phyloP scores from a whole-genome alignment of 2,329 filamentous ascomycete species.

The Coniochaeta ligniaria region DNA sequence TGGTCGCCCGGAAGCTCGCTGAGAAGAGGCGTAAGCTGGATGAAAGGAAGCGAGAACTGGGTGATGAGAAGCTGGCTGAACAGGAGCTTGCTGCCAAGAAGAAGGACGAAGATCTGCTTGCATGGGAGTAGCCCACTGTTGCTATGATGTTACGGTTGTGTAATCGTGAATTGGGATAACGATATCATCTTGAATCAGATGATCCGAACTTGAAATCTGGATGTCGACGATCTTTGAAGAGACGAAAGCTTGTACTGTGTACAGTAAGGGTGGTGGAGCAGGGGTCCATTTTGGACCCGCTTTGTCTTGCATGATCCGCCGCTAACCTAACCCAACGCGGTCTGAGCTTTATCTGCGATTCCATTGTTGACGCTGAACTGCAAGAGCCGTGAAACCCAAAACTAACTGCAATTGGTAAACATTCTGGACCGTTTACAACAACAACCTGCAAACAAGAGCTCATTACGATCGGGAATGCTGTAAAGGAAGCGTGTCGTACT shows the following conservation, averaged over 20 bases:
- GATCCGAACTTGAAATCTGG: too few relatives aligned
- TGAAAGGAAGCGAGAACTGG: background rate
- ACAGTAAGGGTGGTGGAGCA: too few relatives aligned
- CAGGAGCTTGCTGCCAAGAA: background rate
- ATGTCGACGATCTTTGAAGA: too few relatives aligned
- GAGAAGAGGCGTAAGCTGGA: background rate
- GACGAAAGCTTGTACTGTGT: too few relatives aligned
- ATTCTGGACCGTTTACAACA: background rate
- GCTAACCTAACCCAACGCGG: background rate
- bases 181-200: too few relatives aligned
- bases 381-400: background rate
- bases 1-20: background rate
- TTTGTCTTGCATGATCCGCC: background rate
- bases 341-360: background rate
- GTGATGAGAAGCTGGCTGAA: background rate
- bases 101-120: background rate
- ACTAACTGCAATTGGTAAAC: background rate
- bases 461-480: background rate
- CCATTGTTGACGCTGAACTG: background rate
- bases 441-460: background rate
- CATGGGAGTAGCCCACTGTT: background rate
- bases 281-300: background rate
- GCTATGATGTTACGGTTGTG: background rate
- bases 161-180: background rate
- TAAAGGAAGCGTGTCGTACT: background rate